These are phyloP conservation scores for Fusarium neocosmosporiellum DNA, from an alignment of 2,329 filamentous ascomycete species.

Conservation along the genomic window DNA sequence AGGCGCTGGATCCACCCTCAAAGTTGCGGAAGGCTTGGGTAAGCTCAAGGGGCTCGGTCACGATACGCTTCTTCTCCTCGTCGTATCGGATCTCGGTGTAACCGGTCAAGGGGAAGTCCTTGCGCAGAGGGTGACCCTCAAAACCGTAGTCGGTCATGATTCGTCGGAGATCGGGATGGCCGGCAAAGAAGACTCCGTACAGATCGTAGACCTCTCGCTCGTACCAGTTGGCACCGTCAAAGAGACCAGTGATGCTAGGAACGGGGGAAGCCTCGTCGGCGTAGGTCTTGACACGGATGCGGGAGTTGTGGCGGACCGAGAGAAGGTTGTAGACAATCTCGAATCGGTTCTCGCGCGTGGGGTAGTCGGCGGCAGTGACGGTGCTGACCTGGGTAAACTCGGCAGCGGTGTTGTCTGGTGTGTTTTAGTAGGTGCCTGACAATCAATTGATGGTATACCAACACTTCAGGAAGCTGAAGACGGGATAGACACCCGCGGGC, in stretches of 20 bases:
- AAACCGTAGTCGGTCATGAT: conserved; percentile 99
- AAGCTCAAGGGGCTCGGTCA: conserved; percentile 96
- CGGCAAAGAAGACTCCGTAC: conserved; percentile 96
- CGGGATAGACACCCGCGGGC: conserved; percentile 87
- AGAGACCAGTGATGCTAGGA: conserved; percentile 86
- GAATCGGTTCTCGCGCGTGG: conserved; percentile 94
- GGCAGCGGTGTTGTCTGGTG: conserved; percentile 88
- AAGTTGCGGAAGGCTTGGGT: conserved; percentile 99
- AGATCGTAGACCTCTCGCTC: conserved; percentile 98
- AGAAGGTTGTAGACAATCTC: conserved; percentile 98
- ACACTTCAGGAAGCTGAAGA: conserved; percentile 94
- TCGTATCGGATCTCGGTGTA: conserved; percentile 99
- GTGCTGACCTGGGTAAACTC: conserved; percentile 95
- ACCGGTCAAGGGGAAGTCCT: conserved; percentile 97
- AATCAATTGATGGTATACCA: conserved; percentile 34
- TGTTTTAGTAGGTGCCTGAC: conserved; percentile 12
- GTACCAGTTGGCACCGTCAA: conserved; percentile 98
- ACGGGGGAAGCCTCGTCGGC: conserved; percentile 95
- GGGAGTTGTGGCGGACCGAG: conserved; percentile 94
- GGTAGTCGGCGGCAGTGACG: conserved; percentile 95
- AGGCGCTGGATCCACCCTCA: conserved; percentile 82
- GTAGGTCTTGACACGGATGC: conserved; percentile 98
- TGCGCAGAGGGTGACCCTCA: conserved; percentile 95
- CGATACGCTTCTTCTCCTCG: conserved; percentile 99
- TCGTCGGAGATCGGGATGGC: conserved; percentile 92